Evolutionary conservation across 176 grass and related monocot genomes (phyloP), one percentile per base, ranked within the genome.

Genomic region (Cocos nucifera): DNA sequence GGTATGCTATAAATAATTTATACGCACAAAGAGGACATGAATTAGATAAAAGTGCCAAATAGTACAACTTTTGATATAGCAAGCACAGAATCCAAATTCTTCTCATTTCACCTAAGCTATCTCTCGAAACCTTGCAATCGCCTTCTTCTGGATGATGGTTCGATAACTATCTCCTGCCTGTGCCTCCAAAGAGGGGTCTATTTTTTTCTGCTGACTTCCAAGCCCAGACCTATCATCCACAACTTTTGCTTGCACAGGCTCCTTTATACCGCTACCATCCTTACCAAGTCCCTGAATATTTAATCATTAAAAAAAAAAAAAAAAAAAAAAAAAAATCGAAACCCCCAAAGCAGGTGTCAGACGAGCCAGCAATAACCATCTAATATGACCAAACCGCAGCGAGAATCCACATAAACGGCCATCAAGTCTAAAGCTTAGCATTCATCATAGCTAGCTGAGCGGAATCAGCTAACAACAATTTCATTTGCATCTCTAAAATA

Each of bases 71-170:
- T 12, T 10, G 28, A 44, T 14, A 9, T 44, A 44, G 35, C 14
- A 44, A 44, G 35, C 35, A 12, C 35, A 14, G 28, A 30, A 44
- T 44, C 35, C 10, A 9, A 44, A 44, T 6, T 44, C 9, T 44
- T 2, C 1, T 14, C 53, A 21, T 22, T 56, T n/a, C 5, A 39
- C 52, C 49, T 74, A 95, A 0, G 79, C 63, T 80, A 95, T 90
- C 71, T 95, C 90, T 58, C 86, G 77, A 70, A 95, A 95, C 76
- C 93, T 92, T 60, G 84, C 87, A 61, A 92, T 98, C 3, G 93
- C 87, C 75, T 92, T 98, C 81, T 98, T 98, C 66, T 92, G 87
- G 70, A 98, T 88, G 70, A 98, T 92, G 69, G 93, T 89, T 69
- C 80, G 86, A 51, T 98, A 92, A 61, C 94, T 92, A 49, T 98